A percentile compares a stretch with the other conserved stretches of the same genome.
These are phyloP conservation scores for Bretziella fagacearum DNA, from an alignment of 2,329 filamentous ascomycete genomes.

Conservation along the genomic window DNA sequence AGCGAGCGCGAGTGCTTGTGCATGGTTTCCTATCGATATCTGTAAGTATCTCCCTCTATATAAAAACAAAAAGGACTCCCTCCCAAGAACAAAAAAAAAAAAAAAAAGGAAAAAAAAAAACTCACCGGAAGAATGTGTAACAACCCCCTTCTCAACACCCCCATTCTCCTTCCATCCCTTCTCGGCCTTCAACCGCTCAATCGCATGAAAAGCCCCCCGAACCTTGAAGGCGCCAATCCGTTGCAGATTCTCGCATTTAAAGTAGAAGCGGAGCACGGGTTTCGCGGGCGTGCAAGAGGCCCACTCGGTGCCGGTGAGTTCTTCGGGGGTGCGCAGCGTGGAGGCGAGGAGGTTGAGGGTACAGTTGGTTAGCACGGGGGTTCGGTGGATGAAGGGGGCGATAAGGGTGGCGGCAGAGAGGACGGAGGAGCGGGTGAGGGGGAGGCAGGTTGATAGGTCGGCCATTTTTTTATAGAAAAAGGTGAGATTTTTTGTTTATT, in stretches of 20 bases:
- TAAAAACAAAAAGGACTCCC: slow-evolving; percentile 5
- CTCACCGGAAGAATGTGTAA: slow-evolving; percentile 76
- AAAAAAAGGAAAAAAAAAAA: background rate
- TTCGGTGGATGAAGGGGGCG: slow-evolving; percentile 59
- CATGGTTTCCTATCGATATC: slow-evolving; percentile 59
- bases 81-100: background rate
- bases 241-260: slow-evolving; percentile 94
- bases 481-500: background rate
- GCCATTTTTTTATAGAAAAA: slow-evolving; percentile 31
- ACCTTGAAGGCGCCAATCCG: slow-evolving; percentile 85
- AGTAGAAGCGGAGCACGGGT: slow-evolving; percentile 60
- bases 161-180: slow-evolving; percentile 43
- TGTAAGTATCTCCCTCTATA: background rate
- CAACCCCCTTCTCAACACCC: slow-evolving; percentile 50
- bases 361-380: slow-evolving; percentile 63
- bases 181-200: slow-evolving; percentile 49
- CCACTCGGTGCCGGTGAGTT: slow-evolving; percentile 39
- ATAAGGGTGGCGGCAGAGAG: slow-evolving; percentile 56
- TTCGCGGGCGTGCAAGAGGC: slow-evolving; percentile 42
- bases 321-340: slow-evolving; percentile 39
- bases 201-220: slow-evolving; percentile 74
- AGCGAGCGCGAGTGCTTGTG: slow-evolving; percentile 78
- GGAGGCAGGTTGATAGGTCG: slow-evolving; percentile 36
- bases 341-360: slow-evolving; percentile 63
- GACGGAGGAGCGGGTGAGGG: slow-evolving; percentile 58